Percentiles rank a stretch among this genome's conserved stretches.
Conservation (phyloP, 352 stramenopile genomes). For the Phytophthora aleatoria region DNA sequence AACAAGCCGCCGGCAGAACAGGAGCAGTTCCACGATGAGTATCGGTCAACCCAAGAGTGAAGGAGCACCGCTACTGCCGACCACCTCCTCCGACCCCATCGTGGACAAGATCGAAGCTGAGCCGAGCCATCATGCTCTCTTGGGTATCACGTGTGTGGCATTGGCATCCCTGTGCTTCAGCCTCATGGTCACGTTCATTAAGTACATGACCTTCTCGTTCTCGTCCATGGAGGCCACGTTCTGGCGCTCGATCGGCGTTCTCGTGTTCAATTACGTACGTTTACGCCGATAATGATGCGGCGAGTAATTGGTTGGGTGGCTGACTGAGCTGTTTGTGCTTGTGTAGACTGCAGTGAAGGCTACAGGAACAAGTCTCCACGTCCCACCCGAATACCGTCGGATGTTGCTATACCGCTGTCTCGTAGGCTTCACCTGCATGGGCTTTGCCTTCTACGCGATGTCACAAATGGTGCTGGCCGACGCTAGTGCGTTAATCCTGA, state of each 20-base stretch:
- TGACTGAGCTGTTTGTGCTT: not conserved
- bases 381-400: slow-evolving; percentile 39
- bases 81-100: not conserved
- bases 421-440: slow-evolving; percentile 62
- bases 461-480: slow-evolving; percentile 81
- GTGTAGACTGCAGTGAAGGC: slow-evolving; percentile 18
- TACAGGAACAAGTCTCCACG: slow-evolving; percentile 39
- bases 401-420: slow-evolving; percentile 65
- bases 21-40: slow-evolving; percentile 8
- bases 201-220: slow-evolving; percentile 72
- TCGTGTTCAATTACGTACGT: slow-evolving; percentile 65
- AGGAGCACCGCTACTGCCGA: slow-evolving; percentile 21
- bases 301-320: not conserved
- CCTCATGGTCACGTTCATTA: slow-evolving; percentile 78
- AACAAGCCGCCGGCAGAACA: not conserved
- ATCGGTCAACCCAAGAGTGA: slow-evolving; percentile 10
- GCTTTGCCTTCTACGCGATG: slow-evolving; percentile 75
- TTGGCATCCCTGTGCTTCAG: slow-evolving; percentile 76
- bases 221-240: slow-evolving; percentile 80
- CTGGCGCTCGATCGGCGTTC: slow-evolving; percentile 62
- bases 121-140: slow-evolving; percentile 46
- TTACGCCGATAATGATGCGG: not conserved
- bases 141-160: slow-evolving; percentile 63
- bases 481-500: slow-evolving; percentile 65
- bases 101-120: slow-evolving; percentile 11